Base-by-base conservation (phyloP, 129 eudicot genomes). In the Solidago caesia region DNA sequence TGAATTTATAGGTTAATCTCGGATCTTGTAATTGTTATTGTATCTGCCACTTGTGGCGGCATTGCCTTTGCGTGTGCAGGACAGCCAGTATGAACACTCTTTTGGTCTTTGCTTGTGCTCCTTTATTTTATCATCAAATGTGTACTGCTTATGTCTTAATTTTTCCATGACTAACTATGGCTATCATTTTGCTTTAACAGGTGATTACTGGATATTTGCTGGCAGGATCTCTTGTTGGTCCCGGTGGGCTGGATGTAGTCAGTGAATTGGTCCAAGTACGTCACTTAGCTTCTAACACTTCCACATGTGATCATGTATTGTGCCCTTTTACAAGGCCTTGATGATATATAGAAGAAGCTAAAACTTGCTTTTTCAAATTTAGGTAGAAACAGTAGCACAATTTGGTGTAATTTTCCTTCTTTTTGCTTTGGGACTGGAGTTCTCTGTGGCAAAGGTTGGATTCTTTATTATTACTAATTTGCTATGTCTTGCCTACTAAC, bases 351-450 rank as follows among this genome's bases (percentile, higher is more conserved):
- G 77, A 63, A 71, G 81, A 41, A 59, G 26, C 55, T 21, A 62
- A 70, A 45, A 60, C 27, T 79, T 66, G 39, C 21, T 67, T 75
- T 46, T 41, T 71, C 64, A 73, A 60, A 56, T 86, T 60, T 73
- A 92, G 98, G 98, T 94, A 56, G 98, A 94, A 80, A 95, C 99
- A 6, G 99, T 95, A 70, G 99, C 99, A 71, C 97, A 91, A 78
- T 95, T 95, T 80, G 99, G 99, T 84, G 99, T 95, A 12, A 91
- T 95, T 72, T 95, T 91, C 82, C 99, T 95, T 76, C 93, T 95
- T 53, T 95, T 95, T 86, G 99, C 99, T 44, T 78, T 95, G 82
- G 99, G 99, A 16, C 81, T 95, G 84, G 99, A 95, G 82, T 95
- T 95, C 79, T 95, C 99, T 53, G 70, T 90, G 56, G 81, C 96